phyloP scores from a whole-genome alignment of 192 early-diverging fungal genomes.

The Endogone sp. region DNA sequence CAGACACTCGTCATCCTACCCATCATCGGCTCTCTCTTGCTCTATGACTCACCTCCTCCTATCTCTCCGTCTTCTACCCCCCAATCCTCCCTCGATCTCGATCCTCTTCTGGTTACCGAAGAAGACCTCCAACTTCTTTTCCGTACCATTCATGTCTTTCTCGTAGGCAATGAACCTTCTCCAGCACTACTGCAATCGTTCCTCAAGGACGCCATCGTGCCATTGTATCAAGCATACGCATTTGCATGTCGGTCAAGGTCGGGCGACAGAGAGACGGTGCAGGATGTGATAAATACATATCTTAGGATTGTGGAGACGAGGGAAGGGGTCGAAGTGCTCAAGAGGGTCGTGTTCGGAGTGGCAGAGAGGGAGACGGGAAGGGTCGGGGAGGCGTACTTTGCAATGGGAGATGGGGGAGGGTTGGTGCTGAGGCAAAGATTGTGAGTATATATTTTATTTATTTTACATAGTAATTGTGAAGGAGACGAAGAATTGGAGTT shows the following conservation, averaged over 20 bases:
- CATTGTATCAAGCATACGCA: constrained; percentile 55
- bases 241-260: constrained; percentile 37
- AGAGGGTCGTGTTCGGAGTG: constrained; percentile 42
- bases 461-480: not conserved
- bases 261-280: constrained; percentile 35
- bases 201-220: constrained; percentile 41
- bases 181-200: constrained; percentile 51
- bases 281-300: constrained; percentile 45
- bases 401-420: constrained; percentile 44
- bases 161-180: constrained; percentile 59
- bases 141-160: constrained; percentile 43
- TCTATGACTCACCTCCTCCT: not conserved
- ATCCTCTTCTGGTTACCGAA: constrained; percentile 38
- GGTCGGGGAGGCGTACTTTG: constrained; percentile 42
- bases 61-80: not conserved
- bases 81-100: constrained; percentile 14
- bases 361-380: constrained; percentile 35
- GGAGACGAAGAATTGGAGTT: not conserved
- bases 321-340: constrained; percentile 31
- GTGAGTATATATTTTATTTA: constrained; percentile 21
- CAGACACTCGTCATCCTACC: constrained; percentile 46
- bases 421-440: constrained; percentile 37
- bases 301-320: constrained; percentile 35
- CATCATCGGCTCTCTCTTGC: constrained; percentile 30
- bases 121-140: constrained; percentile 39